A percentile compares a stretch with the other conserved stretches of the same genome.
phyloP scores from a whole-genome alignment of 208 protist species.

The Wallacemonas rigidus region DNA sequence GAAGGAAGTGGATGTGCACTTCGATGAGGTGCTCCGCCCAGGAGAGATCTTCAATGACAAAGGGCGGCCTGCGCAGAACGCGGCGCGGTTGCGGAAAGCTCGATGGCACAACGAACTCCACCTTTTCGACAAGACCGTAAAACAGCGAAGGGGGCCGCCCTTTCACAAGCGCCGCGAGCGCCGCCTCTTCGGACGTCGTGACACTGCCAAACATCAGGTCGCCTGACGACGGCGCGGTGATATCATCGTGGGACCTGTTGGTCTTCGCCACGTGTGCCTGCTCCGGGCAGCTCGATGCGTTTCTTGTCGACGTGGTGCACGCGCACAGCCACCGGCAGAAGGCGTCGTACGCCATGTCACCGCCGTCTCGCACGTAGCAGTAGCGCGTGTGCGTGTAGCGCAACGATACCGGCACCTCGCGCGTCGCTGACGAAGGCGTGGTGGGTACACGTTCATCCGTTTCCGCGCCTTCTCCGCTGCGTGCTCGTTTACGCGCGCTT shows the following conservation, averaged over 20 bases:
- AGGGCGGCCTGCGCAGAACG: constrained; percentile 58
- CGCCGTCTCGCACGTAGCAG: constrained; percentile 80
- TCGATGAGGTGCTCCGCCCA: constrained; percentile 88
- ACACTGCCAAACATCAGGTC: neutral
- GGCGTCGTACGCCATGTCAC: constrained; percentile 43
- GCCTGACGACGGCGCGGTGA: neutral
- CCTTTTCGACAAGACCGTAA: constrained; percentile 67
- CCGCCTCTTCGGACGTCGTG: neutral
- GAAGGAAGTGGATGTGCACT: constrained; percentile 65
- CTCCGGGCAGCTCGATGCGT: too few relatives aligned
- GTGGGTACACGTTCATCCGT: neutral
- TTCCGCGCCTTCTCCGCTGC: neutral
- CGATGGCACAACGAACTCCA: constrained; percentile 70
- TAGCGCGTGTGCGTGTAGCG: constrained; percentile 75
- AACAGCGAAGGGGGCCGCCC: constrained; percentile 53
- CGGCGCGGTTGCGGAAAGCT: constrained; percentile 76
- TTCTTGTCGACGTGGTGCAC: constrained; percentile 1
- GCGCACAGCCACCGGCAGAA: constrained; percentile 66
- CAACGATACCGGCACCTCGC: constrained; percentile 17
- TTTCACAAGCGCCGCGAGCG: neutral
- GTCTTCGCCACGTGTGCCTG: neutral
- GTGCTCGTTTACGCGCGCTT: neutral
- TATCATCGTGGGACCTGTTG: neutral
- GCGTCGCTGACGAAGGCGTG: neutral
- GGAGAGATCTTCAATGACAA: constrained; percentile 79